These are phyloP conservation scores for Teratosphaeria epicoccoides DNA, from an alignment of 2,329 filamentous ascomycete species.

Conservation along the genomic window DNA sequence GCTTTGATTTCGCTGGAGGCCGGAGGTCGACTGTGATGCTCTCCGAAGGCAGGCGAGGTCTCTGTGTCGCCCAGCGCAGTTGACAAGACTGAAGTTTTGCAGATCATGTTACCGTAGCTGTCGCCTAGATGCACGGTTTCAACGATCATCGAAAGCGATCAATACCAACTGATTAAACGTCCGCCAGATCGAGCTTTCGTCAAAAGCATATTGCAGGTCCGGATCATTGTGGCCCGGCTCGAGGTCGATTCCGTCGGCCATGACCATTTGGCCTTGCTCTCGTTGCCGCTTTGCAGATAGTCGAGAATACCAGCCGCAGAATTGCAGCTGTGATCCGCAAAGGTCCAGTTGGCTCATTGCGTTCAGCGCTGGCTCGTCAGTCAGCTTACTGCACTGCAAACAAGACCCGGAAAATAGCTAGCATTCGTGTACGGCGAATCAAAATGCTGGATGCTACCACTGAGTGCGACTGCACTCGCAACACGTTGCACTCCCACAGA, in stretches of 20 bases:
- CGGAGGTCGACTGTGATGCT: background rate
- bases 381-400: background rate
- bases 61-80: background rate
- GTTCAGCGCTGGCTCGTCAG: background rate
- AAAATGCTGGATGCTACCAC: background rate
- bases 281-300: background rate
- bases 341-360: background rate
- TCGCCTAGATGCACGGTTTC: background rate
- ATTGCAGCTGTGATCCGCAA: background rate
- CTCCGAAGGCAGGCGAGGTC: background rate
- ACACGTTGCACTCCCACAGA: background rate
- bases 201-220: background rate
- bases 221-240: background rate
- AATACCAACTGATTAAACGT: background rate
- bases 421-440: background rate
- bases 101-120: background rate
- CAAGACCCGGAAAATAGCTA: background rate
- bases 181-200: background rate
- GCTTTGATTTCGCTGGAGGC: background rate
- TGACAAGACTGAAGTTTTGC: background rate
- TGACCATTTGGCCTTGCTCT: background rate
- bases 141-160: background rate
- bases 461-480: background rate
- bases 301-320: background rate
- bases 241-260: background rate